Conservation (phyloP, 1,139 yeast species). For the Pneumocystis sp. region DNA sequence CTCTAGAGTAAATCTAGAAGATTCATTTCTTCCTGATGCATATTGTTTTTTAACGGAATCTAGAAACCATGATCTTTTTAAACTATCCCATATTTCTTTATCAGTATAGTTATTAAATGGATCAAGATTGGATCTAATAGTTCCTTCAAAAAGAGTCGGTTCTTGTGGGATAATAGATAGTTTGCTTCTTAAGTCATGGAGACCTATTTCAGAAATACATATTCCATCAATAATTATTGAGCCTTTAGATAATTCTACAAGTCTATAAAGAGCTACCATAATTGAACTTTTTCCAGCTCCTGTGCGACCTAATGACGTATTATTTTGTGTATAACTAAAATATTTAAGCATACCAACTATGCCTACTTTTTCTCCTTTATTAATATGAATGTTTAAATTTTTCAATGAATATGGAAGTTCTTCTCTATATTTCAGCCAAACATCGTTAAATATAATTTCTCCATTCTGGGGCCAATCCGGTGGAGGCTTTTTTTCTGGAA, state of each 20-base stretch:
- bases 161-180: constrained; percentile 93
- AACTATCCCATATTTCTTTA: constrained; percentile 51
- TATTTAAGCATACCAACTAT: not conserved
- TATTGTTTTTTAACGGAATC: not conserved
- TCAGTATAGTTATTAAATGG: constrained; percentile 60
- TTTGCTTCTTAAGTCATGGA: constrained; percentile 67
- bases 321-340: not conserved
- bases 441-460: constrained; percentile 38
- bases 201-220: constrained; percentile 57
- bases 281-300: constrained; percentile 76
- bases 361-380: constrained; percentile 54
- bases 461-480: constrained; percentile 51
- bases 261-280: constrained; percentile 56
- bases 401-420: constrained; percentile 42
- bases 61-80: not conserved
- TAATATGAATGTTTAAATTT: constrained; percentile 36
- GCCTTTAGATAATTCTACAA: constrained; percentile 52
- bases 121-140: constrained; percentile 75
- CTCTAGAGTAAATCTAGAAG: constrained; percentile 30
- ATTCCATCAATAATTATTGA: constrained; percentile 58
- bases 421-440: constrained; percentile 49
- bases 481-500: constrained; percentile 26
- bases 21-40: not conserved
- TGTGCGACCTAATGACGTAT: constrained; percentile 56
- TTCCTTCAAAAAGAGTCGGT: constrained; percentile 89